Evolutionary conservation across 257 asterid genomes (phyloP).

Genomic region (Misopates orontium): DNA sequence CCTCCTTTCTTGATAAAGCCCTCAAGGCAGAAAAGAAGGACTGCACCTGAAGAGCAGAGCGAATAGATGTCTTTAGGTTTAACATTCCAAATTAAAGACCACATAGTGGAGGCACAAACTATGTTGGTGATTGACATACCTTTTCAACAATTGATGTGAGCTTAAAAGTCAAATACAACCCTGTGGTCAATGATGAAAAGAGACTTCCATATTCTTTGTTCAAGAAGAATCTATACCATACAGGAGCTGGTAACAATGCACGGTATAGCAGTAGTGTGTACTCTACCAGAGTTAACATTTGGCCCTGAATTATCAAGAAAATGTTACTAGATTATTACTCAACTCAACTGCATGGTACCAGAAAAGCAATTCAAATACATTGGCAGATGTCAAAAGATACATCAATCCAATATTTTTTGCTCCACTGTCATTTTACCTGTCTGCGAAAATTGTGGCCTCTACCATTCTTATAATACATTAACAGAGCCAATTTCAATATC

Average conservation of each 20-base stretch:
- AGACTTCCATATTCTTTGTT: conserved; percentile 91
- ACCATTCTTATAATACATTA: conserved; percentile 78
- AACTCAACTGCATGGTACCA: conserved; percentile 12
- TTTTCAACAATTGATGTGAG: conserved; percentile 81
- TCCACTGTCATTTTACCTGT: conserved; percentile 52
- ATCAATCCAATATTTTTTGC: conserved; percentile 9
- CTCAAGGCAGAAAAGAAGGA: conserved; percentile 65
- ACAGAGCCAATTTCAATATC: conserved; percentile 68
- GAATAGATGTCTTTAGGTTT: conserved; percentile 10
- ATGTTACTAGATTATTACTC: conserved; percentile 22
- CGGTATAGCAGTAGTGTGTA: conserved; percentile 82
- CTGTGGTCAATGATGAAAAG: conserved; percentile 82
- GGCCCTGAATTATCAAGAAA: conserved; percentile 59
- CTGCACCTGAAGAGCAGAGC: conserved; percentile 53
- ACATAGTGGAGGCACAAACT: conserved; percentile 21
- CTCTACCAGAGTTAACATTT: conserved; percentile 86
- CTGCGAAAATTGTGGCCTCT: conserved; percentile 85
- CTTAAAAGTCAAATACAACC: conserved; percentile 87
- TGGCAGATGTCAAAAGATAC: neutral
- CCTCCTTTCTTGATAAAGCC: conserved; percentile 70
- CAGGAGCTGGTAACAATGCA: conserved; percentile 88
- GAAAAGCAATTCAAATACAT: conserved; percentile 10
- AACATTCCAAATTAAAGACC: conserved; percentile 3
- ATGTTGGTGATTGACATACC: conserved; percentile 42
- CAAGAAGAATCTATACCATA: conserved; percentile 91